Percentiles rank a stretch among this genome's conserved stretches.
These are phyloP conservation scores for Aspergillus sp. DNA, from an alignment of 2,329 filamentous ascomycete species.

Conservation along the genomic window DNA sequence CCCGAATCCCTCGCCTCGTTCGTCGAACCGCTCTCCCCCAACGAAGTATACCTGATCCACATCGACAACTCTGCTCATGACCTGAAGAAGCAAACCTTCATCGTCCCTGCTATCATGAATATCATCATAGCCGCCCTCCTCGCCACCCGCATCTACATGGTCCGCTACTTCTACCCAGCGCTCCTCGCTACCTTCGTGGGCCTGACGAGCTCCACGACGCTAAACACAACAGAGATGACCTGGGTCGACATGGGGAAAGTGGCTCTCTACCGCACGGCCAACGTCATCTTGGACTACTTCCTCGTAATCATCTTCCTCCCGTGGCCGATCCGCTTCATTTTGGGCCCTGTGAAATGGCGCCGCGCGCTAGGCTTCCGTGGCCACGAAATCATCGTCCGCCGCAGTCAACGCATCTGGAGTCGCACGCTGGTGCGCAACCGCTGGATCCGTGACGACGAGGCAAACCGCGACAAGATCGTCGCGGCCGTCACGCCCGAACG, in stretches of 20 bases:
- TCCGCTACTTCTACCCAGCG: constrained; percentile 63
- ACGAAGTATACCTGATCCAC: constrained; percentile 76
- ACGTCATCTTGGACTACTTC: constrained; percentile 66
- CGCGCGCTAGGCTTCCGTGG: constrained; percentile 66
- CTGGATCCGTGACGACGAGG: constrained; percentile 44
- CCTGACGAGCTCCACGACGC: constrained; percentile 56
- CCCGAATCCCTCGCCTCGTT: constrained; percentile 58
- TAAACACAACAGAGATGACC: constrained; percentile 50
- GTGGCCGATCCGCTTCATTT: constrained; percentile 66
- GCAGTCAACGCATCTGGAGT: constrained; percentile 63
- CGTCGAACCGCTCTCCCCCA: constrained; percentile 55
- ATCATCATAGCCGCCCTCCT: constrained; percentile 57
- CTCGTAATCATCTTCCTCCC: constrained; percentile 61
- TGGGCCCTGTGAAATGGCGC: constrained; percentile 64
- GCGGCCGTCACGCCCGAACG: constrained; percentile 61
- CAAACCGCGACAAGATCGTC: constrained; percentile 50
- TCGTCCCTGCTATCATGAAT: constrained; percentile 72
- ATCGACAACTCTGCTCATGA: constrained; percentile 61
- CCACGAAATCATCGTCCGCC: constrained; percentile 71
- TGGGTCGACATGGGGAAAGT: constrained; percentile 51
- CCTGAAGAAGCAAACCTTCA: constrained; percentile 76
- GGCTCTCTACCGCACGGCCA: constrained; percentile 52
- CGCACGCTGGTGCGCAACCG: constrained; percentile 44
- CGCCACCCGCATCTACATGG: constrained; percentile 41
- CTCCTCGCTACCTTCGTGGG: constrained; percentile 59